These are phyloP conservation scores for Euphorbia peplus DNA, from an alignment of 345 rosid species.

Conservation along the genomic window DNA sequence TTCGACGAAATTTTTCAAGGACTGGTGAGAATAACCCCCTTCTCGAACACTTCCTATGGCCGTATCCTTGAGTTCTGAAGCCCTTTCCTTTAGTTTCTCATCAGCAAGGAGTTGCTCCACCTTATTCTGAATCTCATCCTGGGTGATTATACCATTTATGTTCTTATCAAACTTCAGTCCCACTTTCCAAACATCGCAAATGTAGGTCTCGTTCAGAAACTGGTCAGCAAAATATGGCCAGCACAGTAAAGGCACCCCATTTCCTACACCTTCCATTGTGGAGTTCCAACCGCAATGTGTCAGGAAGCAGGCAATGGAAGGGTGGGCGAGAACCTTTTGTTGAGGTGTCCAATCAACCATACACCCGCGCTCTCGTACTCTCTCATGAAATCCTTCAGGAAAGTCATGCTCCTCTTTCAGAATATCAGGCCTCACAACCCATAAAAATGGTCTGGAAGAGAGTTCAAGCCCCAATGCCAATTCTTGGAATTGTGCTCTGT, in stretches of 20 bases:
- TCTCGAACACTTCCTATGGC: no score
- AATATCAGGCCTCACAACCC: slow-evolving; percentile 12
- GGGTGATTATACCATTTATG: not conserved
- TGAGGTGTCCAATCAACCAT: slow-evolving; percentile 11
- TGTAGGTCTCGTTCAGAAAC: not conserved
- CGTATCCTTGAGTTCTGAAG: no score
- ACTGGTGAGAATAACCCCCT: no score
- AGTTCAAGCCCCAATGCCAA: slow-evolving; percentile 11
- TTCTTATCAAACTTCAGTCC: not conserved
- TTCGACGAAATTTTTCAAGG: no score
- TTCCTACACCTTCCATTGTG: slow-evolving; percentile 5
- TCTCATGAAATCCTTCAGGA: slow-evolving; percentile 9
- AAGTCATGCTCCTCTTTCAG: not conserved
- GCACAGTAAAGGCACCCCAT: slow-evolving; percentile 10
- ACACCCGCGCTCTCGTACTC: not conserved
- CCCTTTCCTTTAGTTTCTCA: not conserved
- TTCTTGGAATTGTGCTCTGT: slow-evolving; percentile 7
- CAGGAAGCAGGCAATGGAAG: slow-evolving; percentile 2
- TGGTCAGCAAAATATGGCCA: slow-evolving; percentile 9
- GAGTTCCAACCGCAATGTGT: slow-evolving; percentile 15
- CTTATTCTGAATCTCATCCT: slow-evolving; percentile 6
- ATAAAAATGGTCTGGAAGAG: not conserved
- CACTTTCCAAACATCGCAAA: slow-evolving; percentile 8
- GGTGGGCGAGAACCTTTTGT: slow-evolving; percentile 8
- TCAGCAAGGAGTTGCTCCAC: slow-evolving; percentile 1